phyloP scores from a whole-genome alignment of 2,329 filamentous ascomycete species.

The Pseudocercospora musae region DNA sequence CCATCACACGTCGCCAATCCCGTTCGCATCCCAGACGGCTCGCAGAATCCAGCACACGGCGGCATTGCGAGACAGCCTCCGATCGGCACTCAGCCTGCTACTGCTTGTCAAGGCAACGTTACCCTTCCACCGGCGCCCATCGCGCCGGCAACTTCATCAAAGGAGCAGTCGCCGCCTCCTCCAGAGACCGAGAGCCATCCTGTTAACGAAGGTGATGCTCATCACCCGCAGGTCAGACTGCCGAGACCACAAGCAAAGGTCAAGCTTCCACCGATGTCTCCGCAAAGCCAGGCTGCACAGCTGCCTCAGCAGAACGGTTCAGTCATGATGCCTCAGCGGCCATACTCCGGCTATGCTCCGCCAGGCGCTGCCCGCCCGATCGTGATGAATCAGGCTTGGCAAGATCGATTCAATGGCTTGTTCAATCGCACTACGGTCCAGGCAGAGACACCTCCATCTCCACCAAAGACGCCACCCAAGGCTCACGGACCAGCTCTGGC shows the following conservation, averaged over 20 bases:
- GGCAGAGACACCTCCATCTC: constrained; percentile 37
- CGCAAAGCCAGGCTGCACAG: constrained; percentile 37
- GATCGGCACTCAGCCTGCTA: constrained; percentile 26
- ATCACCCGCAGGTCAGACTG: constrained; percentile 65
- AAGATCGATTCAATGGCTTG: constrained; percentile 78
- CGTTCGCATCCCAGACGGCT: constrained; percentile 35
- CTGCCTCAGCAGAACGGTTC: constrained; percentile 38
- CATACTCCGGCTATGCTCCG: constrained; percentile 38
- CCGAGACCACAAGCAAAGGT: constrained; percentile 72
- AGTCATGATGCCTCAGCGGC: constrained; percentile 41
- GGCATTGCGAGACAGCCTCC: constrained; percentile 27
- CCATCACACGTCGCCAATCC: constrained; percentile 25
- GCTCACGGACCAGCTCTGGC: constrained; percentile 47
- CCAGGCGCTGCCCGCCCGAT: constrained; percentile 43
- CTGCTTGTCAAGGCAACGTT: constrained; percentile 24
- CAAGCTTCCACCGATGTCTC: constrained; percentile 66
- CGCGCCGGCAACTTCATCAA: constrained; percentile 21
- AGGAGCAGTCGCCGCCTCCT: constrained; percentile 53
- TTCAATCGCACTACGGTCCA: constrained; percentile 59
- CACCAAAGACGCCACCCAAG: constrained; percentile 40
- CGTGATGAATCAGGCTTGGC: constrained; percentile 61
- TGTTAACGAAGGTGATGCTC: constrained; percentile 64
- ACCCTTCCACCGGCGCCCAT: constrained; percentile 24
- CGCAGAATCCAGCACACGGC: constrained; percentile 31
- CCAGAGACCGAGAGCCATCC: constrained; percentile 72